Percentiles rank a stretch among this genome's conserved stretches.
These are phyloP conservation scores for Rhytidhysteron rufulum DNA, from an alignment of 2,329 filamentous ascomycete species.

Conservation along the genomic window DNA sequence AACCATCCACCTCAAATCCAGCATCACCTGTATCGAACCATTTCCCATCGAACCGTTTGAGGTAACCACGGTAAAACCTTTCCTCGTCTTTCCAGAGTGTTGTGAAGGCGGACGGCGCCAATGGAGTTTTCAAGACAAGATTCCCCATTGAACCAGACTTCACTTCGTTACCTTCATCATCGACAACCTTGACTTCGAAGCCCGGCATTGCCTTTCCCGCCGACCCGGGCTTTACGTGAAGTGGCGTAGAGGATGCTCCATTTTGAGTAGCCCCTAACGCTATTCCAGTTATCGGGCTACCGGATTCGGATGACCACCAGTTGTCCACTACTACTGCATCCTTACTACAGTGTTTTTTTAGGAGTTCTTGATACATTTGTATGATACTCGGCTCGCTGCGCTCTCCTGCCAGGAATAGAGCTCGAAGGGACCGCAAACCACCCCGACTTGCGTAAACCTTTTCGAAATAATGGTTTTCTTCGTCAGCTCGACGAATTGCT, in stretches of 20 bases:
- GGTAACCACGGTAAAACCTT: conserved; percentile 79
- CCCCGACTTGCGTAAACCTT: conserved; percentile 59
- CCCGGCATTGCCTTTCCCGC: conserved; percentile 90
- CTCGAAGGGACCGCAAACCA: conserved; percentile 68
- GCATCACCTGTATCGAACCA: conserved; percentile 93
- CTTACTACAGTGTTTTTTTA: conserved; percentile 62
- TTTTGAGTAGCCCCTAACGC: conserved; percentile 58
- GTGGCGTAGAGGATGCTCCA: conserved; percentile 41
- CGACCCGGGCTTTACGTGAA: conserved; percentile 73
- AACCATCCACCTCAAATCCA: conserved; percentile 72
- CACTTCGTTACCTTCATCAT: conserved; percentile 73
- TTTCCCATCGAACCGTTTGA: conserved; percentile 73
- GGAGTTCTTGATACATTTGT: conserved; percentile 71
- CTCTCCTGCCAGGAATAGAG: conserved; percentile 83
- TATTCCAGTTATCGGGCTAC: conserved; percentile 64
- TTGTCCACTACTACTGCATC: conserved; percentile 65
- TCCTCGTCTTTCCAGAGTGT: conserved; percentile 83
- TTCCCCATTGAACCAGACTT: conserved; percentile 78
- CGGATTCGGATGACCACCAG: conserved; percentile 71
- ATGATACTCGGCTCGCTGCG: conserved; percentile 84
- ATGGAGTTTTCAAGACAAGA: conserved; percentile 76
- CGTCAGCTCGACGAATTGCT: conserved; percentile 83
- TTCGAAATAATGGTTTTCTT: conserved; percentile 64
- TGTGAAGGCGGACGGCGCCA: conserved; percentile 82
- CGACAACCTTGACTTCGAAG: conserved; percentile 80